Conservation (phyloP, 2,329 filamentous ascomycete species). For the Verticillium dahliae region DNA sequence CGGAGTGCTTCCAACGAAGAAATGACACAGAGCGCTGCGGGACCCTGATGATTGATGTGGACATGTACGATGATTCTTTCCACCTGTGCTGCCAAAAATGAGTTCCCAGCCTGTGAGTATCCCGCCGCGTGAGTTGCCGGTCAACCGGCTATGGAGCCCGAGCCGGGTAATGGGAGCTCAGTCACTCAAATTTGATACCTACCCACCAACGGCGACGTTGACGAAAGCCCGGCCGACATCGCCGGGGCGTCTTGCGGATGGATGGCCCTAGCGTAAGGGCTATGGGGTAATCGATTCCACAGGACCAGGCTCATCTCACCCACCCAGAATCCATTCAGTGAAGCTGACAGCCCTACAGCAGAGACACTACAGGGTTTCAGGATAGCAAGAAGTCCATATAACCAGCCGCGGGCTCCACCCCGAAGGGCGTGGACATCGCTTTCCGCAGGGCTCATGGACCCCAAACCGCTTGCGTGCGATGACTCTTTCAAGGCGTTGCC, state of each 20-base stretch:
- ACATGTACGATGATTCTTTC: too few species aligned
- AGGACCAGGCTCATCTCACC: neutral
- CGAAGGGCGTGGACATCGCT: neutral
- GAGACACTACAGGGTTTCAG: neutral
- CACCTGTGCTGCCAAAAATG: too few species aligned
- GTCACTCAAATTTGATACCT: neutral
- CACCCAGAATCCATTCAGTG: neutral
- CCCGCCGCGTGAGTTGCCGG: neutral
- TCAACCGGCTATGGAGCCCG: neutral
- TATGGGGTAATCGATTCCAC: neutral
- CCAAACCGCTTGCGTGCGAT: neutral
- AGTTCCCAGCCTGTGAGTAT: too few species aligned
- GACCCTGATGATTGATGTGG: too few species aligned
- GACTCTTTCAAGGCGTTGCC: neutral
- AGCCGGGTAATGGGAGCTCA: neutral
- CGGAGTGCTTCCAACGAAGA: too few species aligned
- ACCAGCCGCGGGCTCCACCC: neutral
- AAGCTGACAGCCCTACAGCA: neutral
- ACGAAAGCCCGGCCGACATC: neutral
- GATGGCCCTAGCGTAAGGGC: neutral
- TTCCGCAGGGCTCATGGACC: neutral
- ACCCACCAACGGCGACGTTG: neutral
- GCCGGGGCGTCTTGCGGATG: neutral
- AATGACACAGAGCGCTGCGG: too few species aligned
- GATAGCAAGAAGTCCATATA: neutral